These are phyloP conservation scores for Zygoascus flipseniorum DNA, from an alignment of 805 yeast genomes.

Conservation along the genomic window DNA sequence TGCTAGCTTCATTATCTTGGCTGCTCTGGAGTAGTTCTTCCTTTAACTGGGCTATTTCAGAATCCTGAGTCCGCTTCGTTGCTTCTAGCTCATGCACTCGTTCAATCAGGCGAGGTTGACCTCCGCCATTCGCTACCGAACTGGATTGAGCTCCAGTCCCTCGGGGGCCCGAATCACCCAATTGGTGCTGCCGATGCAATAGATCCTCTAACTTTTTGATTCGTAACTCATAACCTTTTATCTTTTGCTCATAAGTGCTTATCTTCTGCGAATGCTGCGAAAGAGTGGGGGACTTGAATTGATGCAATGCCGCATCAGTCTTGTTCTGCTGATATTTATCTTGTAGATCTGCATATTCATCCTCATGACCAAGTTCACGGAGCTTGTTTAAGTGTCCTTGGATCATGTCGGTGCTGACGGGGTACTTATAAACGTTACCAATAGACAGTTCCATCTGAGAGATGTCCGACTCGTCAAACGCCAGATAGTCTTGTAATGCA, in stretches of 20 bases:
- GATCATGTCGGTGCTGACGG: background rate
- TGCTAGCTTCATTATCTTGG: background rate
- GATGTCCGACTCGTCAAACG: background rate
- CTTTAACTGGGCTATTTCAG: background rate
- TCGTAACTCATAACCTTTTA: conserved; percentile 59
- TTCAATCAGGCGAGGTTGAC: conserved; percentile 9
- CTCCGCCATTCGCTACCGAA: background rate
- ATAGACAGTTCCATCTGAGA: conserved; percentile 18
- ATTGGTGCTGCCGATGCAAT: conserved; percentile 56
- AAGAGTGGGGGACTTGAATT: conserved; percentile 1
- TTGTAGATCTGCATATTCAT: conserved; percentile 20
- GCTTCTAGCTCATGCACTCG: conserved; percentile 12
- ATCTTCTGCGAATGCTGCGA: background rate
- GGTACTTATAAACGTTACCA: conserved; percentile 6
- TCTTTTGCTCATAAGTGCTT: conserved; percentile 28
- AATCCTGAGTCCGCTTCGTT: conserved; percentile 4
- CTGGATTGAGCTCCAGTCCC: background rate
- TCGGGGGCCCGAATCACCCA: conserved; percentile 4
- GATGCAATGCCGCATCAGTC: background rate
- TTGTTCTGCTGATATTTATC: conserved; percentile 15
- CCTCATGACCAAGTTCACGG: conserved; percentile 18
- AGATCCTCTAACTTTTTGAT: conserved; percentile 71
- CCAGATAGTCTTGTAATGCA: background rate
- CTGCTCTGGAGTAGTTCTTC: no score
- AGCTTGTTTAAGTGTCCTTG: conserved; percentile 10